phyloP scores from a whole-genome alignment of 371 early-diverging fungal genomes.

The Vairimorpha ceranae region DNA sequence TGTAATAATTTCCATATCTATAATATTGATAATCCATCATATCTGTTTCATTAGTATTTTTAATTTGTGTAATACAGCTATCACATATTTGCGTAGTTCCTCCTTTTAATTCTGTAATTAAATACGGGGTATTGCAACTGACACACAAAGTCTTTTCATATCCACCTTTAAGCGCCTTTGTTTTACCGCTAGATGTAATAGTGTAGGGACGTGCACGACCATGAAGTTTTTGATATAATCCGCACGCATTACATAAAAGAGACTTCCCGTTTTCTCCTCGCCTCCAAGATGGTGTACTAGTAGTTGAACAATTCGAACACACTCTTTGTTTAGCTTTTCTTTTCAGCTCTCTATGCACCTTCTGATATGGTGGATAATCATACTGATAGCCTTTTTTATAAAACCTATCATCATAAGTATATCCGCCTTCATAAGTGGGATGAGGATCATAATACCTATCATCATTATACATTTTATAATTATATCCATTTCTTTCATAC shows the following conservation, averaged over 20 bases:
- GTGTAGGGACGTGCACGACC: slow-evolving; percentile 60
- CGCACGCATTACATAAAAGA: slow-evolving; percentile 76
- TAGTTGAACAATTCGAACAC: slow-evolving; percentile 73
- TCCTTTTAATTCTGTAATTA: slow-evolving; percentile 9
- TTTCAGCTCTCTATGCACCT: slow-evolving; percentile 24
- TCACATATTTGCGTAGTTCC: slow-evolving; percentile 20
- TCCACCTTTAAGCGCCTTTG: slow-evolving; percentile 61
- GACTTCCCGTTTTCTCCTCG: slow-evolving; percentile 69
- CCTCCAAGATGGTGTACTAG: slow-evolving; percentile 79
- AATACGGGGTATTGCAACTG: slow-evolving; percentile 41
- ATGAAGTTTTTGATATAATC: slow-evolving; percentile 74
- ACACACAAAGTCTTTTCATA: slow-evolving; percentile 54
- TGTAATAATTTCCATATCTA: not conserved
- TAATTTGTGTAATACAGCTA: slow-evolving; percentile 24
- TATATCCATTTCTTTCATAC: not conserved
- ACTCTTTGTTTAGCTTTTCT: slow-evolving; percentile 62
- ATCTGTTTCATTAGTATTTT: not conserved
- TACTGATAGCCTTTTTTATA: too few relatives aligned
- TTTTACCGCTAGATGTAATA: slow-evolving; percentile 59
- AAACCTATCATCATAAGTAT: not conserved
- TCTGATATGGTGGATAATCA: slow-evolving; percentile 19
- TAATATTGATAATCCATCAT: not conserved
- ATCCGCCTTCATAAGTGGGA: not conserved
- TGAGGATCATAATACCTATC: not conserved
- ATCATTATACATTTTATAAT: not conserved